These are phyloP conservation scores for Cerioporus squamosus DNA, from an alignment of 1,284 basidiomycete species.

Conservation along the genomic window DNA sequence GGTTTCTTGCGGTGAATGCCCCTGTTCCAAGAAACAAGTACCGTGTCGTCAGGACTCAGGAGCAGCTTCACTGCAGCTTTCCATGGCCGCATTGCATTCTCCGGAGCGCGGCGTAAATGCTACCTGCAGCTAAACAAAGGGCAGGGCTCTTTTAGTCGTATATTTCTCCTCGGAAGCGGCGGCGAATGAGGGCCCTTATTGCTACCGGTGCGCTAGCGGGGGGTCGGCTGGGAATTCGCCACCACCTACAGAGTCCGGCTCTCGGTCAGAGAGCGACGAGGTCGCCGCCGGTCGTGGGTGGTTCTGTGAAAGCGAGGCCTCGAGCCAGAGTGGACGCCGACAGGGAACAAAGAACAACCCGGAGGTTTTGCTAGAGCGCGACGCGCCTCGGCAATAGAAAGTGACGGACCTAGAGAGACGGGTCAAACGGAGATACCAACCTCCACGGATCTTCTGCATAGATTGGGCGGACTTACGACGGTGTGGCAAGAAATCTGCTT, in stretches of 20 bases:
- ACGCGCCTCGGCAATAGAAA: not conserved
- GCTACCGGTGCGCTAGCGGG: constrained; percentile 7
- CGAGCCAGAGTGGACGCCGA: not conserved
- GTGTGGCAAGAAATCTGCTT: not conserved
- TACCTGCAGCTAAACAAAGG: constrained; percentile 2
- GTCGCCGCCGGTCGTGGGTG: not conserved
- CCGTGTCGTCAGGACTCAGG: no score
- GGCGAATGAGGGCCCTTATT: not conserved
- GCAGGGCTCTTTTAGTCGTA: not conserved
- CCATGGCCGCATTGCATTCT: no score
- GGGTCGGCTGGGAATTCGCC: not conserved
- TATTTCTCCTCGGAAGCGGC: not conserved
- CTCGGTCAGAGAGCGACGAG: not conserved
- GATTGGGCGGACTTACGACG: not conserved
- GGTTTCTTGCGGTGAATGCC: no score
- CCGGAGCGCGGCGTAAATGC: no score
- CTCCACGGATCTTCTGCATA: not conserved
- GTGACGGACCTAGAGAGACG: not conserved
- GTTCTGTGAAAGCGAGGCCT: not conserved
- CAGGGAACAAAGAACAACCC: not conserved
- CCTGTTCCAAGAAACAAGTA: no score
- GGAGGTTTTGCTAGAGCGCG: not conserved
- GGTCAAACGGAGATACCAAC: constrained; percentile 1
- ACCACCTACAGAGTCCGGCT: not conserved
- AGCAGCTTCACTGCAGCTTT: no score